A percentile compares a stretch with the other conserved stretches of the same genome.
Conservation (phyloP, 2,329 filamentous ascomycete species). For the Cladobotryum protrusum region DNA sequence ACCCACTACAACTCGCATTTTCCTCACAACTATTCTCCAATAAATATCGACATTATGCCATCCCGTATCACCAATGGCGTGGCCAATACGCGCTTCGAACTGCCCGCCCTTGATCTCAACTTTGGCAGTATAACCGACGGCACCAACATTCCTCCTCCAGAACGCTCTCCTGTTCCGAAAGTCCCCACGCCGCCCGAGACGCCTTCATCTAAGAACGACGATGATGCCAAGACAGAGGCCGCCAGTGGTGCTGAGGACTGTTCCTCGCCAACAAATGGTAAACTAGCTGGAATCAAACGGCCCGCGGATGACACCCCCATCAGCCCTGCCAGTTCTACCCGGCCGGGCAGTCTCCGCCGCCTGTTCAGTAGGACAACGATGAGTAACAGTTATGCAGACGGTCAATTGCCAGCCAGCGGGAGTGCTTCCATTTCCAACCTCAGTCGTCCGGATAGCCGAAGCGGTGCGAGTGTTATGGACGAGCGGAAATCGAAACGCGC, state of each 20-base stretch:
- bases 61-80: constrained; percentile 25
- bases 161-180: constrained; percentile 48
- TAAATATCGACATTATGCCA: constrained; percentile 21
- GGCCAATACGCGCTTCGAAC: constrained; percentile 42
- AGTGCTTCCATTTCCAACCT: constrained; percentile 26
- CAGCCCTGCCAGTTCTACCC: constrained; percentile 47
- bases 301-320: constrained; percentile 44
- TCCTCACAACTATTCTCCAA: too few relatives aligned
- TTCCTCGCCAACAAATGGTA: constrained; percentile 33
- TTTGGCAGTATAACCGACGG: constrained; percentile 55
- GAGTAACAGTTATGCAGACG: constrained; percentile 47
- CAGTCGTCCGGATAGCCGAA: constrained; percentile 45
- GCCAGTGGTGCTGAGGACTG: constrained; percentile 9
- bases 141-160: constrained; percentile 54
- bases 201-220: constrained; percentile 20
- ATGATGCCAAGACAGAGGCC: constrained; percentile 14
- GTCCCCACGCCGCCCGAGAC: constrained; percentile 38
- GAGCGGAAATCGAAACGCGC: constrained; percentile 49
- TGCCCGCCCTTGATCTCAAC: constrained; percentile 52
- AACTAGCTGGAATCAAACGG: constrained; percentile 41
- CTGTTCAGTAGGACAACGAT: constrained; percentile 51
- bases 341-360: constrained; percentile 51
- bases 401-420: constrained; percentile 37
- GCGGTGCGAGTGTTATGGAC: constrained; percentile 42
- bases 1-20: neutral